These are phyloP conservation scores for Neocucurbitaria cava DNA, from an alignment of 2,329 filamentous ascomycete species.

Conservation along the genomic window DNA sequence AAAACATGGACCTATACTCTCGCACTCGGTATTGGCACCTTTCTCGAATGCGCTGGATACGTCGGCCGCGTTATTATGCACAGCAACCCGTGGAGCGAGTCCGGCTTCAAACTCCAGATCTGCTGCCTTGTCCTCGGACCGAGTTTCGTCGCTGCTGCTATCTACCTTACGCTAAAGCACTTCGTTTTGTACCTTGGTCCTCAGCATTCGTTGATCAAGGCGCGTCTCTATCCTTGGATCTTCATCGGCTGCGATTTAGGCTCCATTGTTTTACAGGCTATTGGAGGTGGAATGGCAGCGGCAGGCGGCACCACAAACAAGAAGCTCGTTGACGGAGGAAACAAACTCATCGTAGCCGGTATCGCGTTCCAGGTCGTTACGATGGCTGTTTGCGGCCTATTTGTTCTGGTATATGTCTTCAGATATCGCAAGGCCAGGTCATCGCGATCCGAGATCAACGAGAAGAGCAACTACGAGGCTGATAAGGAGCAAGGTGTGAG, in stretches of 20 bases:
- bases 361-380: slow-evolving; percentile 63
- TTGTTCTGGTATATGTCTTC: slow-evolving; percentile 46
- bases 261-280: slow-evolving; percentile 62
- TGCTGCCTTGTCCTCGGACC: slow-evolving; percentile 53
- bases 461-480: slow-evolving; percentile 33
- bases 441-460: slow-evolving; percentile 10
- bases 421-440: slow-evolving; percentile 28
- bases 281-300: slow-evolving; percentile 63
- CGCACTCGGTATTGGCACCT: slow-evolving; percentile 49
- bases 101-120: slow-evolving; percentile 53
- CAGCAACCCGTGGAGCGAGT: slow-evolving; percentile 51
- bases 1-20: slow-evolving; percentile 52
- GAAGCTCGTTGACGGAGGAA: slow-evolving; percentile 51
- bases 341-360: slow-evolving; percentile 63
- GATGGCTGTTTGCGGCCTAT: slow-evolving; percentile 54
- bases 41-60: slow-evolving; percentile 54
- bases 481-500: slow-evolving; percentile 30
- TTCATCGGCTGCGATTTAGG: slow-evolving; percentile 65
- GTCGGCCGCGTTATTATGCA: slow-evolving; percentile 52
- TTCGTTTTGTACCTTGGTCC: slow-evolving; percentile 54
- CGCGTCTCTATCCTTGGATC: slow-evolving; percentile 60
- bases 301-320: slow-evolving; percentile 30
- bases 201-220: slow-evolving; percentile 49
- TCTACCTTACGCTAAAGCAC: slow-evolving; percentile 58
- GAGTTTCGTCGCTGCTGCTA: slow-evolving; percentile 54